Percentiles rank a stretch among this genome's conserved stretches.
These are phyloP conservation scores for Zoysia matrella DNA, from an alignment of 202 grass and related monocot genomes.

Conservation along the genomic window DNA sequence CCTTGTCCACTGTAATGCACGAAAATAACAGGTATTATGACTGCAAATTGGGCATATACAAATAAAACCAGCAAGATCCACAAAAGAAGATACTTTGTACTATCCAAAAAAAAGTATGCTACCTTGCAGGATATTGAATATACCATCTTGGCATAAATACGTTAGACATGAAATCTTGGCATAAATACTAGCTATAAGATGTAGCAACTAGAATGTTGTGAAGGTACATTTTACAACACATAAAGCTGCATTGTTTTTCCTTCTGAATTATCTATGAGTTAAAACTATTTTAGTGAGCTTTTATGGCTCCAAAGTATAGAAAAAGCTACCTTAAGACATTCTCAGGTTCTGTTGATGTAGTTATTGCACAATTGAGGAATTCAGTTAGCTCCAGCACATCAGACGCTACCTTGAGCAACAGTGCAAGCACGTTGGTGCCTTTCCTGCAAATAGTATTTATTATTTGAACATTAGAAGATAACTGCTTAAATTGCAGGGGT, in stretches of 20 bases:
- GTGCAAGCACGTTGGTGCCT: conserved; percentile 66
- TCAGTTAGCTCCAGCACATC: conserved; percentile 84
- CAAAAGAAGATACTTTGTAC: neutral
- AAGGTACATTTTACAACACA: conserved; percentile 4
- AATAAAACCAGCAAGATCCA: neutral
- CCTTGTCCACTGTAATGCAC: conserved; percentile 52
- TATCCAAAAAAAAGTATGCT: neutral
- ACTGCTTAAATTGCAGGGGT: conserved; percentile 9
- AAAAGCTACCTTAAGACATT: conserved; percentile 60
- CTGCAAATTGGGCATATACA: neutral
- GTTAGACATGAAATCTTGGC: neutral
- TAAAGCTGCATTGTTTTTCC: neutral
- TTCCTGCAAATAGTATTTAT: conserved; percentile 63
- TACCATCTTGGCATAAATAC: neutral
- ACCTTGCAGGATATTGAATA: neutral
- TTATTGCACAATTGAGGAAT: conserved; percentile 74
- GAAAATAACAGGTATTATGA: conserved; percentile 36
- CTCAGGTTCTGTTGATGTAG: conserved; percentile 40
- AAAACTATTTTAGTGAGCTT: conserved; percentile 16
- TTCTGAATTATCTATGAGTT: neutral
- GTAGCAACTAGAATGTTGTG: conserved; percentile 5
- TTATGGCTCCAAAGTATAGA: conserved; percentile 29
- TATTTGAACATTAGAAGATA: conserved; percentile 23
- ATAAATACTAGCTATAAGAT: neutral
- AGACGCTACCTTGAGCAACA: conserved; percentile 79